Percentiles rank a stretch among this genome's conserved stretches.
phyloP scores from a whole-genome alignment of 306 rosid genomes.

The Sesbania bispinosa region DNA sequence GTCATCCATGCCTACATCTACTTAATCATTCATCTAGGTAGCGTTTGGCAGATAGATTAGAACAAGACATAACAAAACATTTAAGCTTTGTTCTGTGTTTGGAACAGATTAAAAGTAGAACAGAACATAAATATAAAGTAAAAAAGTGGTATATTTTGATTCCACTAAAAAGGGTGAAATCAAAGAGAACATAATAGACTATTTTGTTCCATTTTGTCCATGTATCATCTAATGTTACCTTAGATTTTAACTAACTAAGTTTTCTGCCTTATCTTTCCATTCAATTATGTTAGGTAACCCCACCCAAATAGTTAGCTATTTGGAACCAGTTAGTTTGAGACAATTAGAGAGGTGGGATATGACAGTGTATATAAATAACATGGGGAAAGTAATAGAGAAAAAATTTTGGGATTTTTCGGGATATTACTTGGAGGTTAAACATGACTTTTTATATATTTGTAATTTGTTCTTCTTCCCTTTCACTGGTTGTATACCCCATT shows the following conservation, averaged over 20 bases:
- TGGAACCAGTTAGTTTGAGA: not conserved
- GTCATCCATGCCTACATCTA: not conserved
- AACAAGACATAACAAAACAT: too few species aligned
- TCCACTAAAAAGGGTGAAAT: too few species aligned
- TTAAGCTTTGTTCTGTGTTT: too few species aligned
- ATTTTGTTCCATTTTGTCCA: too few species aligned
- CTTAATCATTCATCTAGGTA: not conserved
- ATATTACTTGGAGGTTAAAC: not conserved
- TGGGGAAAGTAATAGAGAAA: not conserved
- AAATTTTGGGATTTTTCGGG: not conserved
- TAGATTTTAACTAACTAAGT: not conserved
- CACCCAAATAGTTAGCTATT: not conserved
- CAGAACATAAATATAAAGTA: too few species aligned
- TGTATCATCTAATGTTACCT: too few species aligned
- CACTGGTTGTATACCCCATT: not conserved
- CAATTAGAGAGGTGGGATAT: not conserved
- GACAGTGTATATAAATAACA: not conserved
- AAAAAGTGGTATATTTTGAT: too few species aligned
- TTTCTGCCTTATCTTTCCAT: not conserved
- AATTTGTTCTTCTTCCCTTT: not conserved
- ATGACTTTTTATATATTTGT: too few species aligned
- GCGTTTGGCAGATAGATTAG: too few species aligned
- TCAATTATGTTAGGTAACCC: not conserved
- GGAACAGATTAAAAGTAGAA: too few species aligned
- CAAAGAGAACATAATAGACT: too few species aligned